Conservation (phyloP, 768 basidiomycete species). For the Nidula microcarpa region DNA sequence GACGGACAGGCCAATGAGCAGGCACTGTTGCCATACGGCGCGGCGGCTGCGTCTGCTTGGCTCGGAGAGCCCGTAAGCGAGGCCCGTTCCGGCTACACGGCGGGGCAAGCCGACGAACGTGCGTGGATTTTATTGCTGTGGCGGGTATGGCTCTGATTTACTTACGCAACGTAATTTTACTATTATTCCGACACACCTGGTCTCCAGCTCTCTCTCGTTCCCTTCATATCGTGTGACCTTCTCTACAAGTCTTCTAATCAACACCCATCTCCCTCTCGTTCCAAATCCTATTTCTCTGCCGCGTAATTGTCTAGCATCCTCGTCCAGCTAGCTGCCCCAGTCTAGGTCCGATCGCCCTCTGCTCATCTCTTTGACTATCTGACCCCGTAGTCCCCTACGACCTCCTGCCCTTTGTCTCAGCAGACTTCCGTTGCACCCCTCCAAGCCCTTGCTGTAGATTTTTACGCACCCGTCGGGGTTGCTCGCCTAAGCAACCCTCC, state of each 20-base stretch:
- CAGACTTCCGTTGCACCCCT: neutral
- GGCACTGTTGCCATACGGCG: too few species aligned
- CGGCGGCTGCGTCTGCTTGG: too few species aligned
- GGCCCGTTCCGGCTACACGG: conserved; percentile 7
- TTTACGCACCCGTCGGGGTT: neutral
- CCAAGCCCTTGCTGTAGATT: neutral
- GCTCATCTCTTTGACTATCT: conserved; percentile 5
- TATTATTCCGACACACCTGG: conserved; percentile 10
- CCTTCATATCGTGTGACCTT: conserved; percentile 8
- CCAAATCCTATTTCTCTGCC: conserved; percentile 7
- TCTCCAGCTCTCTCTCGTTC: conserved; percentile 19
- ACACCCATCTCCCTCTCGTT: conserved; percentile 11
- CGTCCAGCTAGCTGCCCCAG: conserved; percentile 8
- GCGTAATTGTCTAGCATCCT: neutral
- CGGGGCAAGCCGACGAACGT: conserved; percentile 47
- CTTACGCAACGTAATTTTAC: conserved; percentile 28
- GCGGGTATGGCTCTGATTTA: conserved; percentile 12
- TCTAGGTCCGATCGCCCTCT: conserved; percentile 24
- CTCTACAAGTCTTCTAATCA: conserved; percentile 13
- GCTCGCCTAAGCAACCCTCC: neutral
- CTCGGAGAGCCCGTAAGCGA: conserved; percentile 5
- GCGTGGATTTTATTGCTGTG: conserved; percentile 32
- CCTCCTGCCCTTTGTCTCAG: neutral
- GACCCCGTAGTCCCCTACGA: too few species aligned
- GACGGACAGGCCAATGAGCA: too few species aligned